These are phyloP conservation scores for Tothia fuscella DNA, from an alignment of 2,329 filamentous ascomycete genomes.

Conservation along the genomic window DNA sequence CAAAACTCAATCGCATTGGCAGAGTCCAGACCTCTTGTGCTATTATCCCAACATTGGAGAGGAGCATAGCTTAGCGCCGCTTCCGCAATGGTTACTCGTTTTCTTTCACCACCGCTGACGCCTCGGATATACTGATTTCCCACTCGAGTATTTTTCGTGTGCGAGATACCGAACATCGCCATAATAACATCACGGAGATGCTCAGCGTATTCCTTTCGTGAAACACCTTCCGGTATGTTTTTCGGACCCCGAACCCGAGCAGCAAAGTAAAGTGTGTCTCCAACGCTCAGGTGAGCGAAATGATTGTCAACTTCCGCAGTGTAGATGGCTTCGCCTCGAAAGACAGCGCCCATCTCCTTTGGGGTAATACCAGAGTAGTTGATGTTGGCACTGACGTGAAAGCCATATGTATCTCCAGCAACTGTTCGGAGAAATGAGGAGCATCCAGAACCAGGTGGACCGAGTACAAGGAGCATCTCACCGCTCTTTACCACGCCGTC, in stretches of 20 bases:
- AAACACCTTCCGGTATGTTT: slow-evolving; percentile 44
- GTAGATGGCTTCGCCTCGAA: slow-evolving; percentile 56
- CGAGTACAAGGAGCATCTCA: slow-evolving; percentile 59
- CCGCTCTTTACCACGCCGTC: slow-evolving; percentile 56
- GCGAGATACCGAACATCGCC: slow-evolving; percentile 44
- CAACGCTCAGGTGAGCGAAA: slow-evolving; percentile 64
- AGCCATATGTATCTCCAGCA: too few relatives aligned
- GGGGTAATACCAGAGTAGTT: slow-evolving; percentile 42
- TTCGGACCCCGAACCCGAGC: slow-evolving; percentile 52
- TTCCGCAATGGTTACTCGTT: slow-evolving; percentile 48
- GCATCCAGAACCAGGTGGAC: slow-evolving; percentile 57
- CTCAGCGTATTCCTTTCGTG: slow-evolving; percentile 52
- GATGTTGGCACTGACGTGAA: too few relatives aligned
- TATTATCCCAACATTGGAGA: slow-evolving; percentile 34
- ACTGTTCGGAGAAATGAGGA: slow-evolving; percentile 60
- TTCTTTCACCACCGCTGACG: slow-evolving; percentile 49
- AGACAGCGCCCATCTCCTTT: slow-evolving; percentile 41
- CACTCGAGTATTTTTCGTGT: slow-evolving; percentile 42
- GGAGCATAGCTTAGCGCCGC: slow-evolving; percentile 54
- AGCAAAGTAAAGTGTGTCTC: slow-evolving; percentile 53
- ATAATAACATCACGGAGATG: slow-evolving; percentile 41
- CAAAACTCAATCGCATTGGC: slow-evolving; percentile 48
- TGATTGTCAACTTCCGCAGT: slow-evolving; percentile 69
- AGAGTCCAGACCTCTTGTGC: slow-evolving; percentile 39
- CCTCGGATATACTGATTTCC: slow-evolving; percentile 49